Percentiles rank a stretch among this genome's conserved stretches.
Evolutionary conservation across 2,329 filamentous ascomycete genomes (phyloP).

Genomic region (Apiospora sp.): DNA sequence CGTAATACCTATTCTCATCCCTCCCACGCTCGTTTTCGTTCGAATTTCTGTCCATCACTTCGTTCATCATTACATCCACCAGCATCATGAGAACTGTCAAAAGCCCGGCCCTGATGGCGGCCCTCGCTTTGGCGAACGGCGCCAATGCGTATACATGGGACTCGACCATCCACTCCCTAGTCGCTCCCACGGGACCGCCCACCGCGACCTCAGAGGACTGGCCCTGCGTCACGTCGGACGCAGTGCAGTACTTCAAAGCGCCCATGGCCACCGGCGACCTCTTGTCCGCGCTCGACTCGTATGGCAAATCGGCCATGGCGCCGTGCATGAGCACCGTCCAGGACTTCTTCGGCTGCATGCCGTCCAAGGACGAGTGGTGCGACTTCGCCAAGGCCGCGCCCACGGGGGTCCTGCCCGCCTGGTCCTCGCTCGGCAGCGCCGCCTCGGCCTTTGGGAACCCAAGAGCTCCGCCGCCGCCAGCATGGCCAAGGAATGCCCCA

Average conservation of each 20-base stretch:
- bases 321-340: not conserved
- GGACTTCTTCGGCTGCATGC: not conserved
- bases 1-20: too few relatives aligned
- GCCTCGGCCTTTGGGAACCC: constrained; percentile 25
- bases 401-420: constrained; percentile 18
- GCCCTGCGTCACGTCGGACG: constrained; percentile 23
- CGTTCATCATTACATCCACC: not conserved
- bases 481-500: constrained; percentile 26
- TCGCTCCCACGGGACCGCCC: not conserved
- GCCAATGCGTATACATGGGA: not conserved
- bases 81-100: not conserved
- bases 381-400: constrained; percentile 27
- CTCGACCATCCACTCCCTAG: constrained; percentile 2
- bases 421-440: constrained; percentile 25
- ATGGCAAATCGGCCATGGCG: not conserved
- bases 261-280: constrained; percentile 25
- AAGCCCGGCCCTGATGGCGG: not conserved
- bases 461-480: constrained; percentile 16
- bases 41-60: not conserved
- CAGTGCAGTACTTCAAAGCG: constrained; percentile 25
- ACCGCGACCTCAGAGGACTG: constrained; percentile 23
- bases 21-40: not conserved
- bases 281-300: not conserved
- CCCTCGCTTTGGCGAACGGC: not conserved
- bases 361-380: constrained; percentile 24